Evolutionary conservation across 2,329 filamentous ascomycete species (phyloP).

Genomic region (Neurospora sp.): DNA sequence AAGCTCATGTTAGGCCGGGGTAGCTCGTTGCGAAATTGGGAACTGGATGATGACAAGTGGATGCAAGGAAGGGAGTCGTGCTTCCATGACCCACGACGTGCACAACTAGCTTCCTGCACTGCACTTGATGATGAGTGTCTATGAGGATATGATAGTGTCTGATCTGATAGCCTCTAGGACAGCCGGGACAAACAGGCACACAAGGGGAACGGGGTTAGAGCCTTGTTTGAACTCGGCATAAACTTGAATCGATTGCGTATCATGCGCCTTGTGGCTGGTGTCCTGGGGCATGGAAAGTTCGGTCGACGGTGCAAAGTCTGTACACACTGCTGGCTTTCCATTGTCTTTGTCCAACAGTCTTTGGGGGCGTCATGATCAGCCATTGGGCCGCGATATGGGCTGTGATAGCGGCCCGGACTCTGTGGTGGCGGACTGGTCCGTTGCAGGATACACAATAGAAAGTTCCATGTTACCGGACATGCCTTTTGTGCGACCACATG

Average conservation of each 20-base stretch:
- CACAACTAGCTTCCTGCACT: neutral
- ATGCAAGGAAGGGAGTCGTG: constrained; percentile 1
- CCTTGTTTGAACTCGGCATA: neutral
- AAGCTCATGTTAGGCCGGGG: constrained; percentile 10
- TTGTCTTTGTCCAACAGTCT: neutral
- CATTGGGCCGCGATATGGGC: neutral
- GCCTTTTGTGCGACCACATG: neutral
- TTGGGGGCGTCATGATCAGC: neutral
- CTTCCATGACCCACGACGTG: neutral
- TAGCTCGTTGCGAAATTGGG: constrained; percentile 13
- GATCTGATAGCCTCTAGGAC: neutral
- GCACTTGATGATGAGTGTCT: neutral
- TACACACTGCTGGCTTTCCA: neutral
- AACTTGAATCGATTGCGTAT: neutral
- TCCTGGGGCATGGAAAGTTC: neutral
- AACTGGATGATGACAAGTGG: neutral
- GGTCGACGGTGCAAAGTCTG: neutral
- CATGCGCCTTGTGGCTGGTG: neutral
- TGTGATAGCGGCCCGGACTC: neutral
- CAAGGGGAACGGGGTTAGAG: neutral
- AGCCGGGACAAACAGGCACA: neutral
- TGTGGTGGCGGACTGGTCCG: neutral
- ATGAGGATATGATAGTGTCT: neutral
- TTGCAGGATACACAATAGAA: neutral
- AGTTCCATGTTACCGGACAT: neutral